These are phyloP conservation scores for Sclerotinia sclerotiorum DNA, from an alignment of 2,329 filamentous ascomycete genomes.

Conservation along the genomic window DNA sequence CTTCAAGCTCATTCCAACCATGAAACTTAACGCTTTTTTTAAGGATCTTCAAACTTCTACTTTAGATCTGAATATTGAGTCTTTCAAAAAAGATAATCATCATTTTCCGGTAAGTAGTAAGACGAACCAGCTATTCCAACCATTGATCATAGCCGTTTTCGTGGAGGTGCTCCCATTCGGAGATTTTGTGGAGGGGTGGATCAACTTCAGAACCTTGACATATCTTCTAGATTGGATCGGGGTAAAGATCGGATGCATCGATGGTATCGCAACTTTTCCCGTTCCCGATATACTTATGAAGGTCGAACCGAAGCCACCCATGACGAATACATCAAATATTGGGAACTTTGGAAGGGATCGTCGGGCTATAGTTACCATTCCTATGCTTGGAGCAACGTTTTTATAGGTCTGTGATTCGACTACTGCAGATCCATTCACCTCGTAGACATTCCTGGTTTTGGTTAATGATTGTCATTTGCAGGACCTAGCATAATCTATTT, in stretches of 20 bases:
- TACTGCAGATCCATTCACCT: slow-evolving; percentile 11
- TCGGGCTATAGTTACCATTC: slow-evolving; percentile 19
- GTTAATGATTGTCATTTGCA: slow-evolving; percentile 12
- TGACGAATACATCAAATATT: slow-evolving; percentile 9
- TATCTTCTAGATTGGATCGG: slow-evolving; percentile 19
- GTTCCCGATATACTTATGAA: slow-evolving; percentile 8
- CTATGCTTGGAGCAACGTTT: not conserved
- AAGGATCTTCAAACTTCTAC: not conserved
- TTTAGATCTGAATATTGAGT: slow-evolving; percentile 22
- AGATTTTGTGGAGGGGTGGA: slow-evolving; percentile 30
- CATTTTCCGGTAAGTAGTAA: not conserved
- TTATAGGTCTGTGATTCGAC: not conserved
- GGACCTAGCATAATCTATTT: slow-evolving; percentile 14
- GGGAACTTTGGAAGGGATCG: slow-evolving; percentile 10
- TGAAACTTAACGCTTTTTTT: not conserved
- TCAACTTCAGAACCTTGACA: slow-evolving; percentile 13
- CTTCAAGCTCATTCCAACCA: slow-evolving; percentile 5
- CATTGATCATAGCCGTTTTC: slow-evolving; percentile 11
- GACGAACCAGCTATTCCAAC: not conserved
- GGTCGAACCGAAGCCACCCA: not conserved
- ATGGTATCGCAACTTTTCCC: slow-evolving; percentile 18
- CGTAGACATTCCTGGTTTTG: not conserved
- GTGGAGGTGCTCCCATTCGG: slow-evolving; percentile 31
- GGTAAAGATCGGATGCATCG: slow-evolving; percentile 18
- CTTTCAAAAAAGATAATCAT: slow-evolving; percentile 2